phyloP scores from a whole-genome alignment of 768 basidiomycete species.

The Exidia glandulosa region DNA sequence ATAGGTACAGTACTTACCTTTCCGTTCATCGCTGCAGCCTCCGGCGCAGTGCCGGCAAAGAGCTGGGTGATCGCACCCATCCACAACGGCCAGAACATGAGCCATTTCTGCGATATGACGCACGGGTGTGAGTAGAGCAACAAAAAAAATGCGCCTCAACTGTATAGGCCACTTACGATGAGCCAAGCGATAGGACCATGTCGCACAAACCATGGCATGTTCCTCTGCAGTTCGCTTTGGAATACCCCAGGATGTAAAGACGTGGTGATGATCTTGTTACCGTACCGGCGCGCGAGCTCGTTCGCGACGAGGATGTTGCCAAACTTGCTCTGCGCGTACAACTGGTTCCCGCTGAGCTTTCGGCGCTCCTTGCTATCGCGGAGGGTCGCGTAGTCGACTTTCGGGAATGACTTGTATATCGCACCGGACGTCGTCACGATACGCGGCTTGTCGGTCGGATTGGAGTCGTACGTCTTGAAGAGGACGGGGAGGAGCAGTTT shows the following conservation, averaged over 20 bases:
- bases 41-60: slow-evolving; percentile 7
- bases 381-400: slow-evolving; percentile 30
- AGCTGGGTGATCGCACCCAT: slow-evolving; percentile 10
- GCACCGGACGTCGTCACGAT: slow-evolving; percentile 38
- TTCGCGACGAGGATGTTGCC: slow-evolving; percentile 4
- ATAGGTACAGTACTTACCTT: not conserved
- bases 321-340: slow-evolving; percentile 24
- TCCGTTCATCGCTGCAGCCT: slow-evolving; percentile 5
- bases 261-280: slow-evolving; percentile 3
- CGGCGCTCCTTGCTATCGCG: slow-evolving; percentile 26
- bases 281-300: slow-evolving; percentile 5
- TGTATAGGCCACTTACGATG: slow-evolving; percentile 5
- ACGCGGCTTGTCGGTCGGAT: no score
- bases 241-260: slow-evolving; percentile 4
- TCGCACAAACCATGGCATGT: not conserved
- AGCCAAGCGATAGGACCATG: not conserved
- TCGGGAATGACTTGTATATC: slow-evolving; percentile 16
- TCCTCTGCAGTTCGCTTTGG: slow-evolving; percentile 1
- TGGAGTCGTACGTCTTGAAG: no score
- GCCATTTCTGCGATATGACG: not conserved
- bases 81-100: no score
- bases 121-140: not conserved
- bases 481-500: no score
- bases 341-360: slow-evolving; percentile 7
- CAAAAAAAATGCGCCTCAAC: no score